These are phyloP conservation scores for Boletus coffeatus DNA, from an alignment of 1,284 basidiomycete species.

Conservation along the genomic window DNA sequence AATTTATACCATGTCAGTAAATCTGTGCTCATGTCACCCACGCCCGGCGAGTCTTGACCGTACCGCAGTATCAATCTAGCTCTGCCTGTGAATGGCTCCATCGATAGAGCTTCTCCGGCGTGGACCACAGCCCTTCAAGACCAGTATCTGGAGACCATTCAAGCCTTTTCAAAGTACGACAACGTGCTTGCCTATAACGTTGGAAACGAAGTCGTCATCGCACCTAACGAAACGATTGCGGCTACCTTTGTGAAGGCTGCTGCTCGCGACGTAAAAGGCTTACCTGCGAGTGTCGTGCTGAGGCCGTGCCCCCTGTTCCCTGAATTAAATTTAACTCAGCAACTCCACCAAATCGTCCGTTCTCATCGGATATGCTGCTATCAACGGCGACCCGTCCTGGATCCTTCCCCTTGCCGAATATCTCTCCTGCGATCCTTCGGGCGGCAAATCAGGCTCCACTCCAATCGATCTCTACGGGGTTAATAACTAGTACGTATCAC, in stretches of 20 bases:
- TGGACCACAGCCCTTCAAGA: constrained; percentile 86
- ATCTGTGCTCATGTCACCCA: no score
- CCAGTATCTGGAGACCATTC: constrained; percentile 74
- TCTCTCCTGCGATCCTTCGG: constrained; percentile 69
- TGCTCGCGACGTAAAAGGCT: constrained; percentile 78
- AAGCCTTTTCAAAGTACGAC: constrained; percentile 76
- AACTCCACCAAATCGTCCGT: constrained; percentile 61
- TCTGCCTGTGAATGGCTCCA: constrained; percentile 82
- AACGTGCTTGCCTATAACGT: constrained; percentile 83
- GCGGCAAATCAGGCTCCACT: constrained; percentile 48
- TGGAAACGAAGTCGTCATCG: constrained; percentile 83
- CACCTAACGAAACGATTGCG: constrained; percentile 52
- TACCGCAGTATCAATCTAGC: constrained; percentile 70
- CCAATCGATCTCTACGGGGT: constrained; percentile 84
- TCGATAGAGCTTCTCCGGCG: constrained; percentile 67
- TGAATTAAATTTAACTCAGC: constrained; percentile 31
- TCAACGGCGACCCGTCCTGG: constrained; percentile 69
- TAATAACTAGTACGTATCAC: constrained; percentile 63
- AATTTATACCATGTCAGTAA: constrained; percentile 80
- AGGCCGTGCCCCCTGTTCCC: background rate
- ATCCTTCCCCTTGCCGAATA: constrained; percentile 72
- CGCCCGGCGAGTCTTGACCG: constrained; percentile 4
- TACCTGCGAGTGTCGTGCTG: constrained; percentile 57
- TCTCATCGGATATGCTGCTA: constrained; percentile 83
- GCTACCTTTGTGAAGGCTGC: constrained; percentile 88